Evolutionary conservation across 1,284 basidiomycete species (phyloP).

Genomic region (Mycosarcoma maydis): DNA sequence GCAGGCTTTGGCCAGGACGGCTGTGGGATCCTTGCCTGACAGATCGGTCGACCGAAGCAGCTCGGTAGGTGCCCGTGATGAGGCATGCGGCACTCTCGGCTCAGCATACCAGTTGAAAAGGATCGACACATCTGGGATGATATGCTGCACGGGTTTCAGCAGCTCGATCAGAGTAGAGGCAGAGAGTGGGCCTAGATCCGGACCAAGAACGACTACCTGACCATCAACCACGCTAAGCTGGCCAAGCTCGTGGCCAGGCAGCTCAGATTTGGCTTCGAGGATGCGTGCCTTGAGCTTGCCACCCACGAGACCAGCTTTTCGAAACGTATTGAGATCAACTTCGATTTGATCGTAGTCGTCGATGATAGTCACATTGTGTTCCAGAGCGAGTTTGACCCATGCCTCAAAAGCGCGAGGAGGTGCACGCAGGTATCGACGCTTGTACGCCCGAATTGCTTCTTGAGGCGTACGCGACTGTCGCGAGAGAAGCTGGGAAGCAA

Average conservation of each 20-base stretch:
- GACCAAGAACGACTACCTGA: slow-evolving; percentile 17
- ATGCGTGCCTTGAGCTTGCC: slow-evolving; percentile 24
- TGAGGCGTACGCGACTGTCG: slow-evolving; percentile 21
- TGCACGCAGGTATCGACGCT: slow-evolving; percentile 16
- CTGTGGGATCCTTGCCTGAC: slow-evolving; percentile 5
- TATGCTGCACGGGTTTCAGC: slow-evolving; percentile 19
- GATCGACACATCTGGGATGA: slow-evolving; percentile 27
- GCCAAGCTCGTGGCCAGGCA: slow-evolving; percentile 10
- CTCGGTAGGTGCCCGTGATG: not conserved
- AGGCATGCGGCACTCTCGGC: slow-evolving; percentile 14
- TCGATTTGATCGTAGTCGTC: slow-evolving; percentile 40
- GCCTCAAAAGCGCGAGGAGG: slow-evolving; percentile 23
- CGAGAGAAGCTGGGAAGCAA: slow-evolving; percentile 17
- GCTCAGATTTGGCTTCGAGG: slow-evolving; percentile 15
- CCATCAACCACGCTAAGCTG: slow-evolving; percentile 22
- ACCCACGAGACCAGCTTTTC: slow-evolving; percentile 19
- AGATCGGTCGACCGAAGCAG: not conserved
- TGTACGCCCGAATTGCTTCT: slow-evolving; percentile 21
- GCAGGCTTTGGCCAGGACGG: slow-evolving; percentile 10
- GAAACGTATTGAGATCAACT: slow-evolving; percentile 18
- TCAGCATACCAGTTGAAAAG: slow-evolving; percentile 39
- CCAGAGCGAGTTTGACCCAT: slow-evolving; percentile 24
- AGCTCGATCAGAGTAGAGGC: slow-evolving; percentile 12
- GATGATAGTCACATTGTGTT: slow-evolving; percentile 26
- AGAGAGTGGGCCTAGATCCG: slow-evolving; percentile 18